Evolutionary conservation across 306 rosid genomes (phyloP).

Genomic region (Vachellia pachyceras): DNA sequence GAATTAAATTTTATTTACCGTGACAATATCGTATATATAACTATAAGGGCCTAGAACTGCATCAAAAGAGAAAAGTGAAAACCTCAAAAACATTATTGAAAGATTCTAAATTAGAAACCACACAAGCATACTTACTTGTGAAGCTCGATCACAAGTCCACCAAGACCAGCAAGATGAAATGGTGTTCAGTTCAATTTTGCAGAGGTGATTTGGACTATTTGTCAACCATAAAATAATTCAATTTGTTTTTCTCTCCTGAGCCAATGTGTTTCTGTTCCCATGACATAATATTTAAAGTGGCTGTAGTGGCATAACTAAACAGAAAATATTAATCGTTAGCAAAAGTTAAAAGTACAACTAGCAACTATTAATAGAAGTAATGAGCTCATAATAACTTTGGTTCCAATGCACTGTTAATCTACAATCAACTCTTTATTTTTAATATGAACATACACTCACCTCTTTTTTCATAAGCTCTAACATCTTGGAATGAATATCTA

Average conservation of each 20-base stretch:
- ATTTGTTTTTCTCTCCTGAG: conserved; percentile 34
- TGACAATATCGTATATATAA: background rate
- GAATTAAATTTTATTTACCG: background rate
- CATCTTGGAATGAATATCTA: conserved; percentile 79
- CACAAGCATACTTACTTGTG: no score
- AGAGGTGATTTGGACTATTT: conserved; percentile 73
- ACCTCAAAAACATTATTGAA: conserved; percentile 9
- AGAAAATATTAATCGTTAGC: background rate
- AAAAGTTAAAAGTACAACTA: background rate
- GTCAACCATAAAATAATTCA: conserved; percentile 71
- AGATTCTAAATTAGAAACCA: no score
- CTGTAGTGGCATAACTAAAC: no score
- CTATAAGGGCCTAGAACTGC: conserved; percentile 3
- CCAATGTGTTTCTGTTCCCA: conserved; percentile 11
- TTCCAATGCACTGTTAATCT: conserved; percentile 1
- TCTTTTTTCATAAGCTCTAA: conserved; percentile 74
- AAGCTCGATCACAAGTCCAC: no score
- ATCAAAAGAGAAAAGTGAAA: background rate
- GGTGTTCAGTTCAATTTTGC: conserved; percentile 58
- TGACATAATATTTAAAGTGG: background rate
- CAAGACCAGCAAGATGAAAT: no score
- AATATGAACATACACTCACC: conserved; percentile 42
- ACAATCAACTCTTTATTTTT: conserved; percentile 50
- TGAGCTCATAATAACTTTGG: background rate
- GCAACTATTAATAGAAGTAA: background rate